Conservation (phyloP, 2,329 filamentous ascomycete genomes). For the Penicillium sclerotiorum region DNA sequence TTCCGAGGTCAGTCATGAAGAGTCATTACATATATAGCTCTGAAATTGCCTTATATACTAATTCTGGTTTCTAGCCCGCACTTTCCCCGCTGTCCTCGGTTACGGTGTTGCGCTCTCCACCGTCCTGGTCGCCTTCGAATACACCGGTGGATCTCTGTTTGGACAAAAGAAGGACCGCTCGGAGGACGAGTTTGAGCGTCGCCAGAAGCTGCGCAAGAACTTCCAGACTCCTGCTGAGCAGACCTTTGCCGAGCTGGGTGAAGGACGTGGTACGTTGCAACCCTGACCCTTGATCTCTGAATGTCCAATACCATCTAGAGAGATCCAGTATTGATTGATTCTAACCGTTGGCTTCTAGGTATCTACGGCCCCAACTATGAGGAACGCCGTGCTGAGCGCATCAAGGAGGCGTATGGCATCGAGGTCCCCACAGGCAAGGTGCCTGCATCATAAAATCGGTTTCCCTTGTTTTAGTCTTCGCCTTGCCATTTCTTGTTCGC, state of each 20-base stretch:
- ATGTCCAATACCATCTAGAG: no score
- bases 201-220: slow-evolving; percentile 72
- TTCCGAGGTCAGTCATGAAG: slow-evolving; percentile 62
- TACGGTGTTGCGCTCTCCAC: slow-evolving; percentile 63
- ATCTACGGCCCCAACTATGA: slow-evolving; percentile 81
- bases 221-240: slow-evolving; percentile 75
- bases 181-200: slow-evolving; percentile 74
- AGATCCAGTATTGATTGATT: no score
- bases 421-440: slow-evolving; percentile 69
- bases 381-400: slow-evolving; percentile 76
- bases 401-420: slow-evolving; percentile 86
- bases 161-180: slow-evolving; percentile 59
- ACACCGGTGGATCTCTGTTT: slow-evolving; percentile 64
- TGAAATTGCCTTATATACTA: neutral
- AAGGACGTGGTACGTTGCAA: slow-evolving; percentile 72
- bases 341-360: slow-evolving; percentile 61
- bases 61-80: slow-evolving; percentile 53
- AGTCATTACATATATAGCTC: neutral
- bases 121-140: slow-evolving; percentile 66
- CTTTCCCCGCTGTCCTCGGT: slow-evolving; percentile 71
- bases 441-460: slow-evolving; percentile 42
- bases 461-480: slow-evolving; percentile 20
- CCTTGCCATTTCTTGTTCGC: slow-evolving; percentile 21
- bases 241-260: slow-evolving; percentile 78
- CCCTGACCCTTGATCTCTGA: neutral